Evolutionary conservation across 257 asterid species (phyloP), one percentile per base, ranked within the genome.

Genomic region (Solanum gandarillasii): DNA sequence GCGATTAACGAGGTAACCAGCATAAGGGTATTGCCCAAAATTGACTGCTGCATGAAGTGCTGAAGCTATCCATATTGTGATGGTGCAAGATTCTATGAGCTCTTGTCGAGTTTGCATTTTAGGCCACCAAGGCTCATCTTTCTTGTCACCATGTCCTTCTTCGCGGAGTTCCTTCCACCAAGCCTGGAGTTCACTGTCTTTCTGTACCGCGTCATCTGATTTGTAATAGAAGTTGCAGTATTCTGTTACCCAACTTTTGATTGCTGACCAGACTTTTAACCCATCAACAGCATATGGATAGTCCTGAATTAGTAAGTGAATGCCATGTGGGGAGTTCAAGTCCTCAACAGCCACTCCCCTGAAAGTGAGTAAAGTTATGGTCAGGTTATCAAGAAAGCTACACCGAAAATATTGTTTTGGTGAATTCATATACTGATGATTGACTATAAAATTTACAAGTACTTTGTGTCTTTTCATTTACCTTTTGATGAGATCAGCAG

Each of bases 261-360:
- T 95, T 72, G 98, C 95, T 46, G 94, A 86, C 98, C 98, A 96
- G 18, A 94, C 91, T 89, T 95, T 92, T 14, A 95, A 94, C 58
- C 96, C 98, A 86, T 95, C 98, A 31, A 95, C 98, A 32, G 97
- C 98, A 60, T 85, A 94, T 4, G 98, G 98, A 79, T 95, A 95
- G 89, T 95, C 98, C 87, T 93, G 90, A 13, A 96, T 91, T 18
- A 96, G 90, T 83, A 95, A 88, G 13, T 94, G 96, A 85, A 96
- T 88, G n/a, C 98, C 96, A 43, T 93, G 92, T 35, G 92, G 90
- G 12, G 92, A 93, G 86, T 86, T 90, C 0, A 94, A 76, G 89
- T 94, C 96, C 83, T 92, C 91, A 60, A 95, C 90, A 73, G 98
- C 98, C 88, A 95, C 83, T 74, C 95, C 96, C 90, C 98, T 96